A percentile compares a stretch with the other conserved stretches of the same genome.
Conservation (phyloP, 768 basidiomycete species). For the Rickenella mellea region DNA sequence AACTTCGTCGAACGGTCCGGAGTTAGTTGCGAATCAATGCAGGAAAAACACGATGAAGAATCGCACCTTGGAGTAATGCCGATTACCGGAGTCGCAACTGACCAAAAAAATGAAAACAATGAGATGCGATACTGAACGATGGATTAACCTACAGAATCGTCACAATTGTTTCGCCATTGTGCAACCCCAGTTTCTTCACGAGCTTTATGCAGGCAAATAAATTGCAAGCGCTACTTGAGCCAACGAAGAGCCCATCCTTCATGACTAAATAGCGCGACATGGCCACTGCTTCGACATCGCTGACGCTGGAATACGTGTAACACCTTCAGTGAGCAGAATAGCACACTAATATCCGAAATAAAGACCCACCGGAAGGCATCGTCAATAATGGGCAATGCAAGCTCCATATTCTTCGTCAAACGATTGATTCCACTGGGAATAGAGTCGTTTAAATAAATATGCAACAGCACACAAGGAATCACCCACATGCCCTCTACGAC, state of each 20-base stretch:
- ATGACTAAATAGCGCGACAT: slow-evolving; percentile 93
- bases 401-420: slow-evolving; percentile 80
- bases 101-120: not conserved
- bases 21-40: slow-evolving; percentile 1
- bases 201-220: slow-evolving; percentile 85
- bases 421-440: slow-evolving; percentile 78
- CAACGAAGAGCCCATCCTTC: slow-evolving; percentile 88
- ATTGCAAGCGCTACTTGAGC: slow-evolving; percentile 95
- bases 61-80: slow-evolving; percentile 87
- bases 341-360: not conserved
- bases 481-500: slow-evolving; percentile 83
- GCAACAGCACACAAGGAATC: slow-evolving; percentile 14
- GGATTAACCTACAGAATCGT: slow-evolving; percentile 61
- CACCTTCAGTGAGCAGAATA: slow-evolving; percentile 5
- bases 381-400: slow-evolving; percentile 77
- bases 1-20: slow-evolving; percentile 23
- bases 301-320: slow-evolving; percentile 45
- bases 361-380: slow-evolving; percentile 70
- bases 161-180: slow-evolving; percentile 61
- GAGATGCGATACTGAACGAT: not conserved
- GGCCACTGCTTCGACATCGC: slow-evolving; percentile 87
- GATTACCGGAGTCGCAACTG: slow-evolving; percentile 82
- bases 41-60: not conserved
- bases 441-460: not conserved
- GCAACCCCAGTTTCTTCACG: slow-evolving; percentile 60